phyloP scores from a whole-genome alignment of 2,329 filamentous ascomycete species.

The Exophiala sp. region DNA sequence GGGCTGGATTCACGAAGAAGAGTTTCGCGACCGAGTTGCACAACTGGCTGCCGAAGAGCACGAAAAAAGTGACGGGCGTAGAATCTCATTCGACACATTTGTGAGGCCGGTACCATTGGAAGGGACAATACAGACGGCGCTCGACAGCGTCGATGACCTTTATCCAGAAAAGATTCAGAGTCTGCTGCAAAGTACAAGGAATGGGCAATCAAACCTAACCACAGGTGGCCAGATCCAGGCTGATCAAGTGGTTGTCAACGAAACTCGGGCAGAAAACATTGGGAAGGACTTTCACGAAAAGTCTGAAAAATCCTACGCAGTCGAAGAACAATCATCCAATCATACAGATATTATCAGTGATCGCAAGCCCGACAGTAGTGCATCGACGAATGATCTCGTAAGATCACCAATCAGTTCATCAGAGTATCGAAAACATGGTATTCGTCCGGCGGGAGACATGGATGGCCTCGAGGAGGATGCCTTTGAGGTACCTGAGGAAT shows the following conservation, averaged over 20 bases:
- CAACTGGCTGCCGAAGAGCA: constrained; percentile 64
- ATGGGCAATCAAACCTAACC: background rate
- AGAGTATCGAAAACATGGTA: constrained; percentile 31
- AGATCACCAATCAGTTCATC: constrained; percentile 24
- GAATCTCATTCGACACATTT: constrained; percentile 64
- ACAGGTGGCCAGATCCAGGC: background rate
- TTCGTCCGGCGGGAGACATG: constrained; percentile 29
- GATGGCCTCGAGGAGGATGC: constrained; percentile 31
- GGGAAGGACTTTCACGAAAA: background rate
- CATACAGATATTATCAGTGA: background rate
- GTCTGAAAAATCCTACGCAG: background rate
- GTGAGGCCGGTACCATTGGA: constrained; percentile 54
- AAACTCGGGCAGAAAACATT: constrained; percentile 3
- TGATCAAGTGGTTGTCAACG: constrained; percentile 15
- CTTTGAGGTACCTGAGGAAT: constrained; percentile 35
- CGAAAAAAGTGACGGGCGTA: constrained; percentile 41
- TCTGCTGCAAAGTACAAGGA: background rate
- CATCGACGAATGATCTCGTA: background rate
- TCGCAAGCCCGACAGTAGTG: background rate
- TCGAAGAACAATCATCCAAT: background rate
- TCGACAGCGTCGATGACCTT: constrained; percentile 84
- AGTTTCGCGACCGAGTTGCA: constrained; percentile 65
- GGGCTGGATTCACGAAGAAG: constrained; percentile 91
- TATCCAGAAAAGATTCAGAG: constrained; percentile 63
- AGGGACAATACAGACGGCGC: constrained; percentile 65